Percentiles rank a stretch among this genome's conserved stretches.
phyloP scores from a whole-genome alignment of 805 yeast genomes.

The Schwanniomyces vanrijiae region DNA sequence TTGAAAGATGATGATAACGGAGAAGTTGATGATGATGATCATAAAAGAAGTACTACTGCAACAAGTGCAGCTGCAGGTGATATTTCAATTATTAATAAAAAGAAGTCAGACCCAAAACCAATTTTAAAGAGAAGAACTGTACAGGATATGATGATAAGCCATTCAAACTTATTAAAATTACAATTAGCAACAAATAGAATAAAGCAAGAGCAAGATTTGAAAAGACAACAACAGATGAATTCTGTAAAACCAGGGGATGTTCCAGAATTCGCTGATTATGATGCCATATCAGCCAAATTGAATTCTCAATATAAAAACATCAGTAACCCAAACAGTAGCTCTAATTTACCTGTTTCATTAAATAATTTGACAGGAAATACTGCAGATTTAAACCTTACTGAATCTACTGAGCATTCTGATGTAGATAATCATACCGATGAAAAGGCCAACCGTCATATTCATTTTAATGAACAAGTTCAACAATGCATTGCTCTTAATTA shows the following conservation, averaged over 20 bases:
- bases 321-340: conserved; percentile 1
- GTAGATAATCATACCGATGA: background rate
- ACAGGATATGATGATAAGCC: conserved; percentile 74
- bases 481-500: conserved; percentile 81
- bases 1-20: conserved; percentile 43
- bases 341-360: background rate
- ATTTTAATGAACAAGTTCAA: conserved; percentile 90
- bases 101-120: conserved; percentile 57
- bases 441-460: conserved; percentile 67
- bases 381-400: background rate
- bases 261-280: conserved; percentile 44
- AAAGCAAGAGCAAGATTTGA: conserved; percentile 24
- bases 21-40: conserved; percentile 15
- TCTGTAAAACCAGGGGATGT: conserved; percentile 23
- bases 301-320: conserved; percentile 35
- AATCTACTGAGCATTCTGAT: background rate
- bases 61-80: conserved; percentile 47
- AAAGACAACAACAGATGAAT: conserved; percentile 12
- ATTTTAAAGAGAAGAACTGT: conserved; percentile 85
- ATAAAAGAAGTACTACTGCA: conserved; percentile 27
- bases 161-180: conserved; percentile 46
- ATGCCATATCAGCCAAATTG: conserved; percentile 43
- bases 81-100: conserved; percentile 38
- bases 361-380: background rate
- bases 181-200: conserved; percentile 39